Percentiles rank a stretch among this genome's conserved stretches.
Evolutionary conservation across 1,139 yeast species (phyloP).

Genomic region (Sugiyamaella pinicola): DNA sequence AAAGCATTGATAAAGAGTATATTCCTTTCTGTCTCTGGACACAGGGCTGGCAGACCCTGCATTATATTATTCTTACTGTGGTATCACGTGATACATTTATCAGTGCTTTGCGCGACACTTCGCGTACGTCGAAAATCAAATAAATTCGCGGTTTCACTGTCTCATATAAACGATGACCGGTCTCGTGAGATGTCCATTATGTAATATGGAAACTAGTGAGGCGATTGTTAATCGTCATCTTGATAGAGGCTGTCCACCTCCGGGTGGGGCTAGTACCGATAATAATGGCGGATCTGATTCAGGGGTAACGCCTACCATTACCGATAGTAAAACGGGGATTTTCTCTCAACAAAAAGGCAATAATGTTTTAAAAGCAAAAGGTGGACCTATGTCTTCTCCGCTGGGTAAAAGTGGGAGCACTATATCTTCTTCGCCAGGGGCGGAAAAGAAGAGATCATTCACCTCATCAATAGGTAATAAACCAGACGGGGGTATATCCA

Average conservation of each 20-base stretch:
- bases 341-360: constrained; percentile 4
- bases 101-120: too few relatives aligned
- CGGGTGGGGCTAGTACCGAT: background rate
- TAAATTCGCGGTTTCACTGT: background rate
- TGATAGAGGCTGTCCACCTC: constrained; percentile 42
- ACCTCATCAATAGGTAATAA: background rate
- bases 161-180: background rate
- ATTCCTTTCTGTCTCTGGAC: too few relatives aligned
- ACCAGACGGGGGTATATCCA: background rate
- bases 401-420: too few relatives aligned
- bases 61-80: too few relatives aligned
- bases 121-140: too few relatives aligned
- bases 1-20: too few relatives aligned
- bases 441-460: constrained; percentile 6
- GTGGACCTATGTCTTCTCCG: too few relatives aligned
- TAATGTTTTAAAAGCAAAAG: background rate
- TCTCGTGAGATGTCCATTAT: constrained; percentile 41
- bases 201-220: constrained; percentile 40
- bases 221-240: constrained; percentile 42
- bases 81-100: too few relatives aligned
- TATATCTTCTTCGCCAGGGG: background rate
- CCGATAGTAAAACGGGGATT: background rate
- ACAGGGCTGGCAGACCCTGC: too few relatives aligned
- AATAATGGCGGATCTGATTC: constrained; percentile 7
- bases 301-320: constrained; percentile 10